A percentile compares a stretch with the other conserved stretches of the same genome.
Evolutionary conservation across 1,284 basidiomycete genomes (phyloP).

Genomic region (Ceratobasidium sp.): DNA sequence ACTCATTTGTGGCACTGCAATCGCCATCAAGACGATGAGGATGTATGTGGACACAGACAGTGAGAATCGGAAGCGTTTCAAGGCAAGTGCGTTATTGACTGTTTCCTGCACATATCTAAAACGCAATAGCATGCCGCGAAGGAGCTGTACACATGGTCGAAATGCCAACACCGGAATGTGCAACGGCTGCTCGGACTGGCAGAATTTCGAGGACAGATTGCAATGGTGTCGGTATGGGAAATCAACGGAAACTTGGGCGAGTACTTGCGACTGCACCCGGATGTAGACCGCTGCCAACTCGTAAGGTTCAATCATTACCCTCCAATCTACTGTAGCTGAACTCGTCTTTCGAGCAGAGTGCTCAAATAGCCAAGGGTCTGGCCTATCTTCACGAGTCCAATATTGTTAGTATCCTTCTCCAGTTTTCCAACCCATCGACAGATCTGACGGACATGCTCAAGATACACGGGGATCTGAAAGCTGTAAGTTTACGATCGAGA

Average conservation of each 20-base stretch:
- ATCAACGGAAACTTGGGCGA: neutral
- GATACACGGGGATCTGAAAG: constrained; percentile 20
- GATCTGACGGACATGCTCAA: neutral
- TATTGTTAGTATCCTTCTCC: neutral
- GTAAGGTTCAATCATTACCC: neutral
- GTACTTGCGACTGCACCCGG: neutral
- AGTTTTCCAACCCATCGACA: neutral
- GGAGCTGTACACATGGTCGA: constrained; percentile 24
- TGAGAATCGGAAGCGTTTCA: neutral
- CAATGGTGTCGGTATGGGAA: constrained; percentile 11
- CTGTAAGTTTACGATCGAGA: neutral
- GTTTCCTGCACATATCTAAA: neutral
- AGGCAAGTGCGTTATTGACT: neutral
- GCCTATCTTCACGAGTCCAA: neutral
- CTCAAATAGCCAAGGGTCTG: neutral
- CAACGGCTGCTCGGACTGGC: neutral
- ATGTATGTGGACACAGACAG: neutral
- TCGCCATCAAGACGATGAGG: constrained; percentile 27
- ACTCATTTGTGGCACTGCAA: neutral
- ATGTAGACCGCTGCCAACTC: neutral
- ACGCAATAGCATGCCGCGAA: neutral
- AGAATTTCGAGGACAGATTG: constrained; percentile 4
- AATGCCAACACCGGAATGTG: constrained; percentile 25
- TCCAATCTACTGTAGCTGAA: no score
- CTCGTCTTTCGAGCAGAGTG: neutral